phyloP scores from a whole-genome alignment of 345 rosid species.

The Melaleuca quinquenervia region DNA sequence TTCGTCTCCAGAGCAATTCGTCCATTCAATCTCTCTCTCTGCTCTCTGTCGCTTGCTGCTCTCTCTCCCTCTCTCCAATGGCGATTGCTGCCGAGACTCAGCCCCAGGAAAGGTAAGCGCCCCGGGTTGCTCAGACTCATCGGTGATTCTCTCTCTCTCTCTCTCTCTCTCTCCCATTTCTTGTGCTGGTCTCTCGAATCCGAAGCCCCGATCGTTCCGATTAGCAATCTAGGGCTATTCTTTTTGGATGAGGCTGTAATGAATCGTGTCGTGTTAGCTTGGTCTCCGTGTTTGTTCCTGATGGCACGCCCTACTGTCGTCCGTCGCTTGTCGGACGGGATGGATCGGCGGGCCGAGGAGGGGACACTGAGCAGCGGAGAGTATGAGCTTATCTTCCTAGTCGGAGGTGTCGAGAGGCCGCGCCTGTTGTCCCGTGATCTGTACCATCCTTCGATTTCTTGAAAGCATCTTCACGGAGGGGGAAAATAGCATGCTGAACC shows the following conservation, averaged over 20 bases:
- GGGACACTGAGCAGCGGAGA: background rate
- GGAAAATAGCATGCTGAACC: background rate
- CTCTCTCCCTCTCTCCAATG: conserved; percentile 15
- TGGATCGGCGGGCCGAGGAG: background rate
- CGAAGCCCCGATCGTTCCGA: background rate
- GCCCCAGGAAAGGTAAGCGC: conserved; percentile 43
- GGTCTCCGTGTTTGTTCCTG: background rate
- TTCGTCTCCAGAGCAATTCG: background rate
- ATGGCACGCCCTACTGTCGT: background rate
- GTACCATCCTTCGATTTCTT: background rate
- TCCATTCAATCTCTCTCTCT: conserved; percentile 1
- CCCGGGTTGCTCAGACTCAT: background rate
- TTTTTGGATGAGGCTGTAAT: background rate
- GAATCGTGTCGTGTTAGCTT: background rate
- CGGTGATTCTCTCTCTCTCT: background rate
- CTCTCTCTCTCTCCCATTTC: too few species aligned
- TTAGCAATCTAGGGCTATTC: background rate
- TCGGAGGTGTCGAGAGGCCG: background rate
- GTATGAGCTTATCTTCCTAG: background rate
- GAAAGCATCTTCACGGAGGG: background rate
- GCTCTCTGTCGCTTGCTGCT: background rate
- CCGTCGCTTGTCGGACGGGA: background rate
- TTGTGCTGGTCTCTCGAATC: background rate
- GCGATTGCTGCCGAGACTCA: conserved; percentile 61
- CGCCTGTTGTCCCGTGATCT: background rate